Percentiles rank a stretch among this genome's conserved stretches.
Evolutionary conservation across 768 basidiomycete genomes (phyloP).

Genomic region (Podaxis pistillaris): DNA sequence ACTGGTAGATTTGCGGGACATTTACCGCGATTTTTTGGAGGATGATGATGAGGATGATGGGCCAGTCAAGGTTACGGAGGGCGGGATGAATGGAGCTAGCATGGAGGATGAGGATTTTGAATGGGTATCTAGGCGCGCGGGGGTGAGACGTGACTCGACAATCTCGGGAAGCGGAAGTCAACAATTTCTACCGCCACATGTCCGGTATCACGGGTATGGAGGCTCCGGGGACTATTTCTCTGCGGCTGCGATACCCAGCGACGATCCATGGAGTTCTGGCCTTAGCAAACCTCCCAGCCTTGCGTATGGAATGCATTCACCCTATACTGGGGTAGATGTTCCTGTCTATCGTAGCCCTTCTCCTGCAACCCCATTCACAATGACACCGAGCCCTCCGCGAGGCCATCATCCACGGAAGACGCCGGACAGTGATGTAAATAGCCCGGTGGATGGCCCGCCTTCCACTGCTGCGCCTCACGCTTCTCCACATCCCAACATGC

Average conservation of each 20-base stretch:
- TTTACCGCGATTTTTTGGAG: conserved; percentile 92
- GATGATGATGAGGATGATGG: conserved; percentile 63
- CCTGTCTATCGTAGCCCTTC: conserved; percentile 33
- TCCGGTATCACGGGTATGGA: conserved; percentile 56
- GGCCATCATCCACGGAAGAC: conserved; percentile 10
- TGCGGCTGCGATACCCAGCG: conserved; percentile 33
- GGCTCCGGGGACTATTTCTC: conserved; percentile 58
- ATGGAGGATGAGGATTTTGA: conserved; percentile 71
- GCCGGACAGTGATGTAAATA: conserved; percentile 9
- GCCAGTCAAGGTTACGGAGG: conserved; percentile 52
- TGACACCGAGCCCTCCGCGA: conserved; percentile 15
- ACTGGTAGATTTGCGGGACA: conserved; percentile 88
- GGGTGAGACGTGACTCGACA: conserved; percentile 43
- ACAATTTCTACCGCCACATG: conserved; percentile 70
- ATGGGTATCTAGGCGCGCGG: conserved; percentile 72
- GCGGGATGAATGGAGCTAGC: conserved; percentile 18
- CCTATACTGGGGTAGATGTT: conserved; percentile 22
- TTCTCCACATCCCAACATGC: conserved; percentile 2
- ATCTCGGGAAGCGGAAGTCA: conserved; percentile 52
- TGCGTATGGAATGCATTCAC: background rate
- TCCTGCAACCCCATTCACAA: conserved; percentile 31
- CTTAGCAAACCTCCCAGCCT: conserved; percentile 1
- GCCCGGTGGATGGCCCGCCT: conserved; percentile 20
- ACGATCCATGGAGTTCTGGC: conserved; percentile 8
- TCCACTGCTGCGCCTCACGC: conserved; percentile 21